A percentile compares a stretch with the other conserved stretches of the same genome.
Evolutionary conservation across 2,329 filamentous ascomycete species (phyloP).

Genomic region (Alternaria arbusti): DNA sequence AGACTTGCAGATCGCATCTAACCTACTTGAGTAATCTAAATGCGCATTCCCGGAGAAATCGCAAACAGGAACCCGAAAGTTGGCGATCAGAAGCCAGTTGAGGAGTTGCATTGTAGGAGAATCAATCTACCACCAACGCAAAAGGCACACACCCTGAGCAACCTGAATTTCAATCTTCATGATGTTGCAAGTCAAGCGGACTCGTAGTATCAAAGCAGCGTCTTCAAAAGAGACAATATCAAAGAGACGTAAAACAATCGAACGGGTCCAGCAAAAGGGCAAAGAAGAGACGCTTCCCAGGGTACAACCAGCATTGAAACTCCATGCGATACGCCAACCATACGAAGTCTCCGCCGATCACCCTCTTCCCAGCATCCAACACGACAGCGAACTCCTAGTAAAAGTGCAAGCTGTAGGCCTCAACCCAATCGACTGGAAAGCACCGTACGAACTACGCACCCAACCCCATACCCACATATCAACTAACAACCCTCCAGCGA

Average conservation of each 20-base stretch:
- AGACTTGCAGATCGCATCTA: background rate
- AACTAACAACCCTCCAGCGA: constrained; percentile 55
- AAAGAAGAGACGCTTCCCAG: constrained; percentile 12
- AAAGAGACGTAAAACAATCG: background rate
- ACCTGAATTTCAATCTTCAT: background rate
- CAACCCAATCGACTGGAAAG: constrained; percentile 80
- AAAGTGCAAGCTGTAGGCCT: constrained; percentile 69
- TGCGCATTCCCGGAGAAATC: background rate
- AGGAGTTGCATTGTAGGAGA: background rate
- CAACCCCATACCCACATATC: background rate
- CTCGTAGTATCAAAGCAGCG: background rate
- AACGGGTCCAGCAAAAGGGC: constrained; percentile 17
- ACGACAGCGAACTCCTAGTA: constrained; percentile 66
- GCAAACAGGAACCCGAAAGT: background rate
- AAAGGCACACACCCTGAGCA: background rate
- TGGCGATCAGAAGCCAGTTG: background rate
- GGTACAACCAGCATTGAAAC: constrained; percentile 57
- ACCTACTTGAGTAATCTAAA: background rate
- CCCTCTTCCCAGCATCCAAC: constrained; percentile 54
- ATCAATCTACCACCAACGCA: background rate
- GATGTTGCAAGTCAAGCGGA: background rate
- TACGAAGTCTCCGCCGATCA: constrained; percentile 57
- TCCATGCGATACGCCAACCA: constrained; percentile 58
- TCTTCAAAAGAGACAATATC: background rate
- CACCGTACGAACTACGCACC: constrained; percentile 65